Base-by-base conservation (phyloP, 139 green algal species). In the Desmodesmus armatus region DNA sequence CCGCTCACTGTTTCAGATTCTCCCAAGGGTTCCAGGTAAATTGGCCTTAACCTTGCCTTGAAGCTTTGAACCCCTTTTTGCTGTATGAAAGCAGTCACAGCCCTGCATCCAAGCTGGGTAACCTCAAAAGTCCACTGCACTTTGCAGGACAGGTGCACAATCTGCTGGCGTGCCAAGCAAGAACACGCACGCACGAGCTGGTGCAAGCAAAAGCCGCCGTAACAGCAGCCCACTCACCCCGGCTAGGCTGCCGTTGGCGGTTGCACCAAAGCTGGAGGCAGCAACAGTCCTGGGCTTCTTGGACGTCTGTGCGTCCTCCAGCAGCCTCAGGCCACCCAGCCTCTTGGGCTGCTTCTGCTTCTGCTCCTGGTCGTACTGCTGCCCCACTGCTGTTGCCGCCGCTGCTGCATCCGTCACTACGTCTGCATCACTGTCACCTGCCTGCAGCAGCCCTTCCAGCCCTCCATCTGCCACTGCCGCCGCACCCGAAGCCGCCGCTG, bases 371-470 rank as follows among this genome's bases (percentile, higher is more conserved):
- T 55, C 47, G 47, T 13, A 13, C 47, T 55, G 47, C 47, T 55
- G 47, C 13, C 47, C 7, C 9, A 13, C 47, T 55, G 47, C 47
- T 63, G 43, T 44, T 43, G 71, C 44, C 41, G 71, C 71, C 41
- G 66, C 33, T 49, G 13, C 37, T 75, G 47, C 41, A 33, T 44
- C 9, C 63, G 43, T 39, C 69, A 44, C 39, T 29, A 55, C 5
- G 7, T 31, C n/a, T 29, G n/a, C 71, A 63, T 62, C 60, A 29
- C 35, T 19, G 5, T 41, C 71, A 15, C 41, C 71, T 63, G 71
- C 73, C 75, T 82, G 73, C 41, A 67, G 44, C 73, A 19, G 53
- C 39, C 75, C 23, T 60, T 70, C 27, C 43, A 17, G 75, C 75
- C 35, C 31, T 15, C 31, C 5, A 7, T 6, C 63, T 17, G 60